These are phyloP conservation scores for Lepiota venenata DNA, from an alignment of 768 basidiomycete genomes.

Conservation along the genomic window DNA sequence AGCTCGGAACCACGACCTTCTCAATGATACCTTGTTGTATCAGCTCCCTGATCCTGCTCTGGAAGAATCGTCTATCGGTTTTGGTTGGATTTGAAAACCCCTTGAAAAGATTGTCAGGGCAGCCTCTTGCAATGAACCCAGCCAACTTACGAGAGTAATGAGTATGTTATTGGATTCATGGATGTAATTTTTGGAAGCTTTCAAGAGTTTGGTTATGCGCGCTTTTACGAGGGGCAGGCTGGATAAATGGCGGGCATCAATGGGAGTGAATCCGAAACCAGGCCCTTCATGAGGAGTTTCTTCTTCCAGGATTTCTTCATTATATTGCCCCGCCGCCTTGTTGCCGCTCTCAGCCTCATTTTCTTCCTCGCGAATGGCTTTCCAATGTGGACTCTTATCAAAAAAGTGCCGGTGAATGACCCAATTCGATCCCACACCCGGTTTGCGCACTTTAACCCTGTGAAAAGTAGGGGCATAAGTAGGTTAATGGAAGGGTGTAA, in stretches of 20 bases:
- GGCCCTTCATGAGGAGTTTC: slow-evolving; percentile 22
- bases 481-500: too few relatives aligned
- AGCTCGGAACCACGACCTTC: slow-evolving; percentile 65
- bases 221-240: slow-evolving; percentile 69
- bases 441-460: slow-evolving; percentile 75
- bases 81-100: slow-evolving; percentile 75
- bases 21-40: slow-evolving; percentile 73
- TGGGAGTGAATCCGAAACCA: slow-evolving; percentile 59
- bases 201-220: slow-evolving; percentile 70
- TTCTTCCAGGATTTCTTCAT: slow-evolving; percentile 33
- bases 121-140: background rate
- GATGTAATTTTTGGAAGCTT: slow-evolving; percentile 62
- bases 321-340: slow-evolving; percentile 20
- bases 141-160: slow-evolving; percentile 60
- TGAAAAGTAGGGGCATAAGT: background rate
- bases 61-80: slow-evolving; percentile 81
- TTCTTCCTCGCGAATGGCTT: slow-evolving; percentile 71
- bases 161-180: slow-evolving; percentile 76
- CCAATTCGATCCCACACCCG: slow-evolving; percentile 73
- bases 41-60: slow-evolving; percentile 68
- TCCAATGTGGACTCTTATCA: slow-evolving; percentile 72
- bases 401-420: slow-evolving; percentile 85
- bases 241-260: slow-evolving; percentile 75
- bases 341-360: slow-evolving; percentile 37
- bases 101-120: slow-evolving; percentile 30